A percentile compares a stretch with the other conserved stretches of the same genome.
These are phyloP conservation scores for Galeopsis tetrahit DNA, from an alignment of 257 asterid species.

Conservation along the genomic window DNA sequence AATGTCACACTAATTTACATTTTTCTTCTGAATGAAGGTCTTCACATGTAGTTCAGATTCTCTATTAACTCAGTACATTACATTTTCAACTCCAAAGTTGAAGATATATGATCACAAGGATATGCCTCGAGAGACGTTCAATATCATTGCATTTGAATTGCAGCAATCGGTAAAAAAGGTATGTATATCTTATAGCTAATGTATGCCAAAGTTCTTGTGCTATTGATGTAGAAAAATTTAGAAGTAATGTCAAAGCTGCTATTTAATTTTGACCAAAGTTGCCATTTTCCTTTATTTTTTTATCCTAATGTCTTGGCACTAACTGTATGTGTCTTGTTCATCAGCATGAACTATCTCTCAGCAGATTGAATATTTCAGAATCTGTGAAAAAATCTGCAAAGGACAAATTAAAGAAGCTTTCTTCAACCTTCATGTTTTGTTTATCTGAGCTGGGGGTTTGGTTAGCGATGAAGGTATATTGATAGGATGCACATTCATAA, in stretches of 20 bases:
- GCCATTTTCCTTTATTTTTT: not conserved
- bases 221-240: too few species aligned
- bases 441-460: conserved; percentile 72
- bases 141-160: conserved; percentile 37
- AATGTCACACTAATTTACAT: not conserved
- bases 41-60: conserved; percentile 65
- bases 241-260: not conserved
- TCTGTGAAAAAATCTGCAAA: conserved; percentile 47
- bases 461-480: conserved; percentile 75
- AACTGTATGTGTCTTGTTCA: conserved; percentile 14
- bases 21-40: conserved; percentile 56
- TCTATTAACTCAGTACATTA: conserved; percentile 48
- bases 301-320: conserved; percentile 28
- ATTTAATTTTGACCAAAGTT: not conserved
- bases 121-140: conserved; percentile 33
- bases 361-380: conserved; percentile 33
- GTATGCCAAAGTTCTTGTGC: conserved; percentile 1
- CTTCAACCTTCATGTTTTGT: conserved; percentile 57
- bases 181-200: conserved; percentile 14
- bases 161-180: conserved; percentile 52
- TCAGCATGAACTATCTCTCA: conserved; percentile 54
- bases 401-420: conserved; percentile 47
- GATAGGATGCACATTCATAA: not conserved
- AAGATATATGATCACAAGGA: conserved; percentile 46
- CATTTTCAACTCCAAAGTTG: conserved; percentile 64